Evolutionary conservation across 768 basidiomycete genomes (phyloP).

Genomic region (Brasilioporus rufonigricans): DNA sequence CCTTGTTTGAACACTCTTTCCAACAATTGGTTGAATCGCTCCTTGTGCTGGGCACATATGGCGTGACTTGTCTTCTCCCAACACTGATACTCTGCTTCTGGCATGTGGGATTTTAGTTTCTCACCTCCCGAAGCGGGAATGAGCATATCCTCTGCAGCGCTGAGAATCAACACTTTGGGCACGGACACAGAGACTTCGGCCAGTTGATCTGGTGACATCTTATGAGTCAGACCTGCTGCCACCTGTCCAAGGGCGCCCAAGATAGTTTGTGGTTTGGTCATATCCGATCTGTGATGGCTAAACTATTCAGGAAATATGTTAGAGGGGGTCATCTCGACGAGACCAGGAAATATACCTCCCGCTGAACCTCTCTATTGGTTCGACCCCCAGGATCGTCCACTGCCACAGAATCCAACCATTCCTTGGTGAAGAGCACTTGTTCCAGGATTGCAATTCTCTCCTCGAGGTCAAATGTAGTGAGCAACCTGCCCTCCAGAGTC

Average conservation of each 20-base stretch:
- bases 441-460: slow-evolving; percentile 50
- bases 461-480: slow-evolving; percentile 38
- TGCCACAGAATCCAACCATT: slow-evolving; percentile 60
- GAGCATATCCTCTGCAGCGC: slow-evolving; percentile 64
- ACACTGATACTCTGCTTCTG: slow-evolving; percentile 50
- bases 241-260: slow-evolving; percentile 71
- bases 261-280: slow-evolving; percentile 58
- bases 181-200: slow-evolving; percentile 49
- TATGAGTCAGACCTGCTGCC: slow-evolving; percentile 63
- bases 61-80: slow-evolving; percentile 69
- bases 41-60: slow-evolving; percentile 46
- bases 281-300: slow-evolving; percentile 42
- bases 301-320: slow-evolving; percentile 33
- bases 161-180: slow-evolving; percentile 66
- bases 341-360: slow-evolving; percentile 39
- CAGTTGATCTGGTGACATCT: slow-evolving; percentile 49
- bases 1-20: slow-evolving; percentile 59
- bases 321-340: not conserved
- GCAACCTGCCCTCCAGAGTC: slow-evolving; percentile 30
- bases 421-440: slow-evolving; percentile 55
- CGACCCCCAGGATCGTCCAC: slow-evolving; percentile 53
- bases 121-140: slow-evolving; percentile 51
- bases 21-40: too few species aligned
- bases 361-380: slow-evolving; percentile 63
- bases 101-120: slow-evolving; percentile 55